Evolutionary conservation across 2,329 filamentous ascomycete species (phyloP).

Genomic region (Zelopaecilomyces penicillatus): DNA sequence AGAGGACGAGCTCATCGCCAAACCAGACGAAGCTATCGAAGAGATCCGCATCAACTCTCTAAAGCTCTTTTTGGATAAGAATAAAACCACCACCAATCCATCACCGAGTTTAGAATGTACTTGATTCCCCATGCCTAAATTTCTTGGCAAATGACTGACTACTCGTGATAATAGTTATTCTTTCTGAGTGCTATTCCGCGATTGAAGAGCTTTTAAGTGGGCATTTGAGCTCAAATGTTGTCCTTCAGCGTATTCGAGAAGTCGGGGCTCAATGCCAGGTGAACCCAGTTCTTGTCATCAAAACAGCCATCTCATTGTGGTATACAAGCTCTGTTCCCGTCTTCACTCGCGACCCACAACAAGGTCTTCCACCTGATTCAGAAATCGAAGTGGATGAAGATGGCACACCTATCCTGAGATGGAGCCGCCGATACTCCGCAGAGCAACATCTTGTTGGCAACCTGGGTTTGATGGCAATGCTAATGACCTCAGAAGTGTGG

Average conservation of each 20-base stretch:
- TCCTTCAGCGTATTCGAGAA: conserved; percentile 9
- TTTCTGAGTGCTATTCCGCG: conserved; percentile 5
- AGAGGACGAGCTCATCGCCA: conserved; percentile 8
- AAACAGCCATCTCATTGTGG: conserved; percentile 13
- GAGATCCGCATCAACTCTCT: conserved; percentile 7
- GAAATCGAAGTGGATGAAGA: conserved; percentile 4
- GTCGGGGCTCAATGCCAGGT: background rate
- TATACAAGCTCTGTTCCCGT: conserved; percentile 11
- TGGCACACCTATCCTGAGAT: conserved; percentile 5
- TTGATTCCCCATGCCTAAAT: background rate
- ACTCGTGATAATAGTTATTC: conserved; percentile 7
- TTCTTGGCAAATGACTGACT: background rate
- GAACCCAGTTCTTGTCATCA: conserved; percentile 8
- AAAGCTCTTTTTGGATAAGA: conserved; percentile 7
- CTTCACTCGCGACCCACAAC: conserved; percentile 9
- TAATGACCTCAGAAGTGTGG: conserved; percentile 13
- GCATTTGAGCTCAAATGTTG: conserved; percentile 7
- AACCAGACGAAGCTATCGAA: conserved; percentile 8
- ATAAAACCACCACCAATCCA: background rate
- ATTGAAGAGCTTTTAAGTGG: conserved; percentile 7
- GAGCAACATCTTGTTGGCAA: conserved; percentile 12
- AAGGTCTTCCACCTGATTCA: conserved; percentile 6
- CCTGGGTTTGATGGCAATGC: conserved; percentile 18
- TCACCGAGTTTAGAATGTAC: conserved; percentile 1
- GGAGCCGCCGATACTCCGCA: conserved; percentile 9